These are phyloP conservation scores for Tylopilus cervinicoccineus DNA, from an alignment of 768 basidiomycete genomes.

Conservation along the genomic window DNA sequence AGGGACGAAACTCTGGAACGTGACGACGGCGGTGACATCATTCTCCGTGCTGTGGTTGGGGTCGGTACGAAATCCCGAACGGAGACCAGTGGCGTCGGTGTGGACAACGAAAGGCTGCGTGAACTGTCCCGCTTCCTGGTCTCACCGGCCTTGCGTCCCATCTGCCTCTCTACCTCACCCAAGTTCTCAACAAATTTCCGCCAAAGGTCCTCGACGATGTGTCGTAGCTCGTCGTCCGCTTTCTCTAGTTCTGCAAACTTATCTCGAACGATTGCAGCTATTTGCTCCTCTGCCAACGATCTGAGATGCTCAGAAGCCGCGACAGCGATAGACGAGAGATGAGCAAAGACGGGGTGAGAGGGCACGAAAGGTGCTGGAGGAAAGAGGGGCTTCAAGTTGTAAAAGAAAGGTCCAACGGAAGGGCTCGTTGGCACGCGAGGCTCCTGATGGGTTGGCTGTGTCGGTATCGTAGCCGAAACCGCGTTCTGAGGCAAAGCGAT, in stretches of 20 bases:
- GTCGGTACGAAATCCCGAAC: constrained; percentile 58
- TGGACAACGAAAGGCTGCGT: constrained; percentile 17
- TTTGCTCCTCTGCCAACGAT: constrained; percentile 53
- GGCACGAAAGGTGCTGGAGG: constrained; percentile 76
- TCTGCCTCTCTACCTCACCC: constrained; percentile 40
- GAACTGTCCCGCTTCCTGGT: constrained; percentile 20
- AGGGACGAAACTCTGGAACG: constrained; percentile 53
- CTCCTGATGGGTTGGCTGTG: constrained; percentile 26
- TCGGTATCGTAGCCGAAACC: constrained; percentile 20
- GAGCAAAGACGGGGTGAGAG: constrained; percentile 65
- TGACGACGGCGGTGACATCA: constrained; percentile 35
- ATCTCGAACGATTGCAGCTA: constrained; percentile 47
- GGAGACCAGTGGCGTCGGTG: constrained; percentile 31
- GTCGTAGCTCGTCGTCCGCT: constrained; percentile 49
- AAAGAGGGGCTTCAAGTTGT: constrained; percentile 57
- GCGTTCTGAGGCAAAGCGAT: constrained; percentile 37
- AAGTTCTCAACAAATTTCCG: constrained; percentile 48
- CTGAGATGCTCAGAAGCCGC: constrained; percentile 53
- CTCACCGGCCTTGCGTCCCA: constrained; percentile 17
- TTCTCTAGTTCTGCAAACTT: constrained; percentile 55
- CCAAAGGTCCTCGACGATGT: constrained; percentile 64
- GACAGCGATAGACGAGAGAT: constrained; percentile 57
- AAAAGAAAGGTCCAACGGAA: constrained; percentile 39
- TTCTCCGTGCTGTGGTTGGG: constrained; percentile 33
- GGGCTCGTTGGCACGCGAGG: constrained; percentile 18